Percentiles rank a stretch among this genome's conserved stretches.
phyloP scores from a whole-genome alignment of 2,329 filamentous ascomycete species.

The Periconia sp. region DNA sequence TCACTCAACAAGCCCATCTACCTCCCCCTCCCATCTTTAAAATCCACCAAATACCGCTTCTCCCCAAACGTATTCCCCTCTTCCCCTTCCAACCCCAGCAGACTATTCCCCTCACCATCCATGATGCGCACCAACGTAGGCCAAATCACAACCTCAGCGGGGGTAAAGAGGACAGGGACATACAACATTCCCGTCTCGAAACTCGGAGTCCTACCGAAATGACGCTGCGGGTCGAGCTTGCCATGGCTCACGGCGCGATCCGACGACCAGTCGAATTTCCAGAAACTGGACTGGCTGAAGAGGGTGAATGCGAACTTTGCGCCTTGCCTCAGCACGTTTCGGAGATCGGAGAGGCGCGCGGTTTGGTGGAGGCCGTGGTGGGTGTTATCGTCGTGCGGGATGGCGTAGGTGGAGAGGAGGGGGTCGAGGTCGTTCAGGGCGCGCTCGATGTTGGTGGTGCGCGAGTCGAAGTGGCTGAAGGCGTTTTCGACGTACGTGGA shows the following conservation, averaged over 20 bases:
- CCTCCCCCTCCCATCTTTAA: background rate
- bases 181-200: background rate
- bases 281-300: constrained; percentile 14
- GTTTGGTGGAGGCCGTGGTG: background rate
- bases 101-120: constrained; percentile 8
- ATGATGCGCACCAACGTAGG: constrained; percentile 9
- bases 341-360: constrained; percentile 9
- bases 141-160: constrained; percentile 12
- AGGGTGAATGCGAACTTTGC: constrained; percentile 15
- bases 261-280: constrained; percentile 17
- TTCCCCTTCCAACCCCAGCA: background rate
- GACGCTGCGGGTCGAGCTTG: constrained; percentile 1
- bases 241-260: constrained; percentile 6
- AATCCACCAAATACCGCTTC: constrained; percentile 11
- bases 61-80: constrained; percentile 4
- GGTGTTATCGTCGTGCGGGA: background rate
- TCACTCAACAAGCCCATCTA: no score
- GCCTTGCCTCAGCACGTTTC: constrained; percentile 8
- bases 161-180: background rate
- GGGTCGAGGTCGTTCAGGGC: constrained; percentile 16
- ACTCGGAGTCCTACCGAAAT: background rate
- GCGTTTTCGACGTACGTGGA: constrained; percentile 12
- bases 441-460: constrained; percentile 18
- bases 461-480: constrained; percentile 15
- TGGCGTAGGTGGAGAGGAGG: constrained; percentile 11